These are phyloP conservation scores for Fraxinus sp. DNA, from an alignment of 305 asterid species.

Conservation along the genomic window DNA sequence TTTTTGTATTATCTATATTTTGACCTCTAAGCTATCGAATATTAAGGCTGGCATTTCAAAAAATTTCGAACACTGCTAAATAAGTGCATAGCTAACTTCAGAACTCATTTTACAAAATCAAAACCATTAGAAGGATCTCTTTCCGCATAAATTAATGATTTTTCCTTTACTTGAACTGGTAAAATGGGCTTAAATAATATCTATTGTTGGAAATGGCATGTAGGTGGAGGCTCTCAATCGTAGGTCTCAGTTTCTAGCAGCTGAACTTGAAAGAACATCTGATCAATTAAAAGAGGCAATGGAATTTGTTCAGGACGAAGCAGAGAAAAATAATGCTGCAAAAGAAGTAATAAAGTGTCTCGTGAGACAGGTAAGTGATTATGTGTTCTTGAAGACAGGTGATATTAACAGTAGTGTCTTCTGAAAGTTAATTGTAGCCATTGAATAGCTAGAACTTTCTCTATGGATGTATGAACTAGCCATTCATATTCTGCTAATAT, in stretches of 20 bases:
- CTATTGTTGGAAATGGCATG: slow-evolving; percentile 14
- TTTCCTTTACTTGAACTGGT: background rate
- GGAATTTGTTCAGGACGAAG: slow-evolving; percentile 41
- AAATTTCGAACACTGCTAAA: background rate
- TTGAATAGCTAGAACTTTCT: slow-evolving; percentile 7
- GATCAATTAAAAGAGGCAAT: slow-evolving; percentile 44
- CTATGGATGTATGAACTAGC: background rate
- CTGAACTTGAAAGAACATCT: slow-evolving; percentile 54
- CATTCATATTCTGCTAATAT: background rate
- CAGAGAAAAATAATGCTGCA: slow-evolving; percentile 52
- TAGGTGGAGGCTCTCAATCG: slow-evolving; percentile 60
- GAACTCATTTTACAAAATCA: background rate
- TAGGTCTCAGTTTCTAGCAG: slow-evolving; percentile 48
- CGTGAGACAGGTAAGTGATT: slow-evolving; percentile 43
- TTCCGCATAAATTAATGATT: background rate
- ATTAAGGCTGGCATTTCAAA: background rate
- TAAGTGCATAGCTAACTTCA: background rate
- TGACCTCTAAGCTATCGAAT: background rate
- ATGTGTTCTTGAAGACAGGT: background rate
- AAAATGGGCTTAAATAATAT: slow-evolving; percentile 1
- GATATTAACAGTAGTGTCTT: background rate
- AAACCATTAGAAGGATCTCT: background rate
- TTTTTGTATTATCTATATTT: background rate
- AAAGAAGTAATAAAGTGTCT: slow-evolving; percentile 56
- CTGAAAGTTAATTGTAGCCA: background rate